These are phyloP conservation scores for Lathyrus oleraceus DNA, from an alignment of 306 rosid species.

Conservation along the genomic window DNA sequence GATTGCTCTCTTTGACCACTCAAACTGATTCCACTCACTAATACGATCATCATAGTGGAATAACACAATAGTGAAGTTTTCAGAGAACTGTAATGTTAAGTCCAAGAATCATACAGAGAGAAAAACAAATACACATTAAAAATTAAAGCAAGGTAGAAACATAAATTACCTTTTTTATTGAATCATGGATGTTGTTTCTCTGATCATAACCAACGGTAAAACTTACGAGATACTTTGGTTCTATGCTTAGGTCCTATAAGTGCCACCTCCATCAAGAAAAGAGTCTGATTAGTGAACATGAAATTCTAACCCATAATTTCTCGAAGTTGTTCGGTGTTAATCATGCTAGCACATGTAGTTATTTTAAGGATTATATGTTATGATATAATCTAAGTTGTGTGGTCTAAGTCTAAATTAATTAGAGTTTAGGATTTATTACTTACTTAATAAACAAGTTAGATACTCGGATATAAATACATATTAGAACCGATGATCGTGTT, in stretches of 20 bases:
- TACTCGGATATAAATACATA: no score
- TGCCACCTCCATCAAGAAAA: slow-evolving; percentile 50
- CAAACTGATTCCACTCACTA: slow-evolving; percentile 82
- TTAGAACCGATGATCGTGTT: no score
- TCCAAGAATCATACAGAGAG: slow-evolving; percentile 27
- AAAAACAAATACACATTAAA: not conserved
- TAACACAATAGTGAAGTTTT: slow-evolving; percentile 77
- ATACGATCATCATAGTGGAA: slow-evolving; percentile 89
- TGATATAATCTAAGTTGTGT: no score
- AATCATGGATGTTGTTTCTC: slow-evolving; percentile 69
- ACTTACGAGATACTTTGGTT: slow-evolving; percentile 73
- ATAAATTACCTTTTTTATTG: slow-evolving; percentile 70
- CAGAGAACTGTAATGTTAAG: slow-evolving; percentile 64
- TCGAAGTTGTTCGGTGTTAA: no score
- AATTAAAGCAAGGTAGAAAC: slow-evolving; percentile 4
- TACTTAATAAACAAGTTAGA: no score
- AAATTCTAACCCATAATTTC: not conserved
- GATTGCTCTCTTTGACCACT: slow-evolving; percentile 83
- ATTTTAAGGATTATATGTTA: no score
- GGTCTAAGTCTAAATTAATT: no score
- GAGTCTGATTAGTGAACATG: slow-evolving; percentile 42
- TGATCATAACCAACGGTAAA: slow-evolving; percentile 80
- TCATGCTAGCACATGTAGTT: no score
- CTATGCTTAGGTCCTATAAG: slow-evolving; percentile 62
- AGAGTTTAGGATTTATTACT: no score